Base-by-base conservation (phyloP, 768 basidiomycete genomes). In the Pseudohyphozyma bogoriensis region DNA sequence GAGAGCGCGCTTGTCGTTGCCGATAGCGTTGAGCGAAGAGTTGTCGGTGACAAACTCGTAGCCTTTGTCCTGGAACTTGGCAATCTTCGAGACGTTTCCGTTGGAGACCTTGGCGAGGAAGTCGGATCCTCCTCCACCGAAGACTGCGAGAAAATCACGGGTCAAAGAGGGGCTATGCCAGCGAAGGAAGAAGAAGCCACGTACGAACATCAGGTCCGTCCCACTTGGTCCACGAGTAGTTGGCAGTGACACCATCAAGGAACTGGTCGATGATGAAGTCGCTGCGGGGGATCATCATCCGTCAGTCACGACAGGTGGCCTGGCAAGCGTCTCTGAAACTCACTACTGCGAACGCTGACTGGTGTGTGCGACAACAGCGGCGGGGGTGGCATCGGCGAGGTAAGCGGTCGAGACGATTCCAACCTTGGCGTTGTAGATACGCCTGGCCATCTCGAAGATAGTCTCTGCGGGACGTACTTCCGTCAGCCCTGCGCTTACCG, bases 371-470 rank as follows among this genome's bases (percentile, higher is more conserved):
- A 55, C 66, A 18, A 72, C 64, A 2, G 74, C 72, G 13, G 74
- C 74, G 12, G 73, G 74, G 13, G 74, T 75, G 3, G 75, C 74
- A 55, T 75, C 75, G 29, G 74, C 74, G 28, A 73, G 65, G 68
- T 70, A 74, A 2, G 74, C 75, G 46, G 73, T 75, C 42, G 72
- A 70, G 40, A 76, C 76, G 61, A 76, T 72, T 11, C 76, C 74
- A n/a, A 51, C 28, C 50, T 51, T 7, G 7, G 24, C 45, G 28
- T 26, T 26, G 45, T 46, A 46, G n/a, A 46, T 26, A 24, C 45
- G 45, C 10, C 45, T n/a, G 45, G 28, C 24, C 64, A 72, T 69
- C 64, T 75, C 74, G 36, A 69, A 71, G 31, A 74, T 57, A 22
- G 74, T 74, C 61, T 76, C 75, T n/a, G n/a, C n/a, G n/a, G n/a